phyloP scores from a whole-genome alignment of 805 yeast genomes.

The Phaffomyces antillensis region DNA sequence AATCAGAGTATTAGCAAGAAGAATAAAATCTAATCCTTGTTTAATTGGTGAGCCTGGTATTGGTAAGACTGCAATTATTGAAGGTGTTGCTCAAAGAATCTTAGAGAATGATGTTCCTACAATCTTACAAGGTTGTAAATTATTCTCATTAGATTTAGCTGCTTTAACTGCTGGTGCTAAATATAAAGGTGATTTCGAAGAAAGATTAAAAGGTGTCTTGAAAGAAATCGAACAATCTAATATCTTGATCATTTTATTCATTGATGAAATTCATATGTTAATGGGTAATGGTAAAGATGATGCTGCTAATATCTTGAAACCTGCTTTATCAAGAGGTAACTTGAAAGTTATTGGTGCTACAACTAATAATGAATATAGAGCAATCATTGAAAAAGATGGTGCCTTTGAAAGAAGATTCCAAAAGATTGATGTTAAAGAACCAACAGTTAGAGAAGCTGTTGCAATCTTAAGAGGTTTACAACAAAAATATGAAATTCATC shows the following conservation, averaged over 20 bases:
- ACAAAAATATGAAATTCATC: conserved; percentile 92
- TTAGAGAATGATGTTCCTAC: conserved; percentile 93
- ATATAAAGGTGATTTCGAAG: conserved; percentile 98
- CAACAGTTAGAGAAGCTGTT: conserved; percentile 85
- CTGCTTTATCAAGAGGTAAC: conserved; percentile 93
- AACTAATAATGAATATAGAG: conserved; percentile 89
- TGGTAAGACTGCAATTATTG: conserved; percentile 96
- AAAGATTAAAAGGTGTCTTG: conserved; percentile 92
- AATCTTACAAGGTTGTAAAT: conserved; percentile 70
- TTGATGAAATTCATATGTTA: conserved; percentile 97
- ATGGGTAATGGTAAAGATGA: conserved; percentile 99
- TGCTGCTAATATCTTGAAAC: conserved; percentile 93
- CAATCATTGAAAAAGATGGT: conserved; percentile 91
- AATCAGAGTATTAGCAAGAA: conserved; percentile 90
- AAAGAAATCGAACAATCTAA: conserved; percentile 87
- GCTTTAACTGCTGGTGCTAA: conserved; percentile 98
- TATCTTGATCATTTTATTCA: conserved; percentile 80
- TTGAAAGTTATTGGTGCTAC: conserved; percentile 99
- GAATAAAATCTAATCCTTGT: conserved; percentile 95
- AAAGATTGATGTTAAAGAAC: conserved; percentile 92
- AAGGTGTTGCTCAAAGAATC: conserved; percentile 97
- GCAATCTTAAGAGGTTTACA: conserved; percentile 96
- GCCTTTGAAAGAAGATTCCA: conserved; percentile 99
- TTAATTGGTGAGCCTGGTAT: conserved; percentile 99
- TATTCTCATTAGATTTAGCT: conserved; percentile 89